phyloP scores from a whole-genome alignment of 2,329 filamentous ascomycete species.

The Exophiala xenobiotica region DNA sequence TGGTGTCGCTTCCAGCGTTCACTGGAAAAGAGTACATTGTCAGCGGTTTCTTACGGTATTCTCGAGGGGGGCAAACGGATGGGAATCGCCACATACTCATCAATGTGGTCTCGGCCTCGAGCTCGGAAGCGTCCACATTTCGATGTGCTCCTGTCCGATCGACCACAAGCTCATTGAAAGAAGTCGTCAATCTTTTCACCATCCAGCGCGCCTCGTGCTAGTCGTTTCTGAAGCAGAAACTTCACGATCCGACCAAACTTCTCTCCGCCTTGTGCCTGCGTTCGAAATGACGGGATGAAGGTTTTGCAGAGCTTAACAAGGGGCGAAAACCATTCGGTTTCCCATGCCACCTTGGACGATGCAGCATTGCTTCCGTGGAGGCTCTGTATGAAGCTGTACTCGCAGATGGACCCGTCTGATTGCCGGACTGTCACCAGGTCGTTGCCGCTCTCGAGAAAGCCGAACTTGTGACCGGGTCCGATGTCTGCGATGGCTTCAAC shows the following conservation, averaged over 20 bases:
- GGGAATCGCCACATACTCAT: too few species aligned
- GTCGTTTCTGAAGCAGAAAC: too few species aligned
- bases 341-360: constrained; percentile 53
- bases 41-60: too few species aligned
- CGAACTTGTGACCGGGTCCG: constrained; percentile 45
- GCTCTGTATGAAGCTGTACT: constrained; percentile 50
- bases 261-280: constrained; percentile 5
- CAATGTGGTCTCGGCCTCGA: constrained; percentile 62
- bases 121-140: constrained; percentile 58
- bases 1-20: constrained; percentile 15
- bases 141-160: constrained; percentile 44
- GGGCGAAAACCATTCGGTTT: constrained; percentile 52
- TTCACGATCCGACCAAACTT: too few species aligned
- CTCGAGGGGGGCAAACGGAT: too few species aligned
- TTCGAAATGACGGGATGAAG: constrained; percentile 40
- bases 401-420: constrained; percentile 42
- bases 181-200: constrained; percentile 61
- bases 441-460: constrained; percentile 52
- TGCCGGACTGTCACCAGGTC: constrained; percentile 46
- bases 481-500: constrained; percentile 59
- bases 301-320: constrained; percentile 49
- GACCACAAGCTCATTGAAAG: constrained; percentile 57
- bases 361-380: constrained; percentile 53
- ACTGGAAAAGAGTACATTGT: too few species aligned
- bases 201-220: too few species aligned